Evolutionary conservation across 2,329 filamentous ascomycete genomes (phyloP).

Genomic region (Microdochium trichocladiopsis): DNA sequence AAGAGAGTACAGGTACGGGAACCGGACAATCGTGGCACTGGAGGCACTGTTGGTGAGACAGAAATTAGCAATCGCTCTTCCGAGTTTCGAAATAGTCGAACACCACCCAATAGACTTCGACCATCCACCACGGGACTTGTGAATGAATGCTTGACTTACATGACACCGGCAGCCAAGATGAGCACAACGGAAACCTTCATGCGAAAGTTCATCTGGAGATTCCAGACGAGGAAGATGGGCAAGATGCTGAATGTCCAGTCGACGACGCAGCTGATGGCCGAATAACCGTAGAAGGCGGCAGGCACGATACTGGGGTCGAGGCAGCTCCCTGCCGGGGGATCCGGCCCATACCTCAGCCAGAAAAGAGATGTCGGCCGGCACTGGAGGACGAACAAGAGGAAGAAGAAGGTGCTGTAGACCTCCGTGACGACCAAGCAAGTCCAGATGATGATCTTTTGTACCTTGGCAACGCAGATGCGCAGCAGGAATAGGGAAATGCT

Average conservation of each 20-base stretch:
- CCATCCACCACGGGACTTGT: too few relatives aligned
- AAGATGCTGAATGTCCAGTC: conserved; percentile 33
- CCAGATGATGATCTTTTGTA: conserved; percentile 24
- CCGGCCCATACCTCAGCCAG: conserved; percentile 23
- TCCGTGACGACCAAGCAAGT: conserved; percentile 18
- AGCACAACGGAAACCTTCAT: conserved; percentile 27
- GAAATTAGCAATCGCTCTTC: too few relatives aligned
- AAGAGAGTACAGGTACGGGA: conserved; percentile 30
- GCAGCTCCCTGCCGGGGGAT: conserved; percentile 21
- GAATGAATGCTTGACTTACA: conserved; percentile 25
- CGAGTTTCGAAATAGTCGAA: too few relatives aligned
- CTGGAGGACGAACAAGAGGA: conserved; percentile 30
- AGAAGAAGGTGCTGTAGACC: conserved; percentile 25
- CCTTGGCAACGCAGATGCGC: conserved; percentile 21
- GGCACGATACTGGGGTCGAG: conserved; percentile 15
- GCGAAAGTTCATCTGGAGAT: conserved; percentile 28
- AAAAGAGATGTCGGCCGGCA: conserved; percentile 29
- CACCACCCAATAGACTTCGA: too few relatives aligned
- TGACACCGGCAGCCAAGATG: conserved; percentile 24
- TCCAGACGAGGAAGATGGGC: conserved; percentile 32
- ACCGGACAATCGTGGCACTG: conserved; percentile 33
- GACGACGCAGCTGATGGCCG: conserved; percentile 26
- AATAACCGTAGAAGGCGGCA: conserved; percentile 26
- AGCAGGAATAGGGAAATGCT: conserved; percentile 31
- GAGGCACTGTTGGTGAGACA: too few relatives aligned